These are phyloP conservation scores for Naganishia albida DNA, from an alignment of 1,284 basidiomycete genomes.

Conservation along the genomic window DNA sequence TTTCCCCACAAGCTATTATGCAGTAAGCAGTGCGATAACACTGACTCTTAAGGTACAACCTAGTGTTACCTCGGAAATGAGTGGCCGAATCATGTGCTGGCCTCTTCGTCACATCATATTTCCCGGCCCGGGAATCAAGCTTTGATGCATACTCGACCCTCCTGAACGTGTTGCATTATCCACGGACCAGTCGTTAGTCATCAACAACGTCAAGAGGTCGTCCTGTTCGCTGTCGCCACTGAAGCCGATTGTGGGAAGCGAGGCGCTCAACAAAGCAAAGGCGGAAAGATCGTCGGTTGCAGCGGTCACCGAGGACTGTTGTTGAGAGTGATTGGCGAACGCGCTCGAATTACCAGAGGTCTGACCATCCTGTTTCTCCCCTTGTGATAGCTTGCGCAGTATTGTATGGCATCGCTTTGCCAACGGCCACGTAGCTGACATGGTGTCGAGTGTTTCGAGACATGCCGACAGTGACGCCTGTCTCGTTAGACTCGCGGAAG, in stretches of 20 bases:
- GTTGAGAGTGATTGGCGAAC: not conserved
- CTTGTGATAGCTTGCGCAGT: slow-evolving; percentile 11
- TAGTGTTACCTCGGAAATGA: not conserved
- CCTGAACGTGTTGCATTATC: slow-evolving; percentile 10
- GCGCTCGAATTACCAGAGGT: not conserved
- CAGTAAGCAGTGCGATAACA: too few species aligned
- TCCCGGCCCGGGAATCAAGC: slow-evolving; percentile 4
- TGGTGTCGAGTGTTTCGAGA: slow-evolving; percentile 22
- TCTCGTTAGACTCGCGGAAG: slow-evolving; percentile 11
- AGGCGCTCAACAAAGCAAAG: slow-evolving; percentile 7
- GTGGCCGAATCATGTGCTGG: too few species aligned
- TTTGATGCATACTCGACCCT: slow-evolving; percentile 10
- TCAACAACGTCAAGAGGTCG: slow-evolving; percentile 18
- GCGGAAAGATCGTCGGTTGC: slow-evolving; percentile 17
- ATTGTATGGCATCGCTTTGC: slow-evolving; percentile 25
- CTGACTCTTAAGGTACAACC: too few species aligned
- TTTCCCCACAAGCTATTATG: not conserved
- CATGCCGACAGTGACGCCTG: slow-evolving; percentile 24
- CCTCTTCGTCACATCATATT: slow-evolving; percentile 6
- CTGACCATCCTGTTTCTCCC: not conserved
- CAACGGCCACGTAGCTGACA: slow-evolving; percentile 28
- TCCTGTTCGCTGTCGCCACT: slow-evolving; percentile 22
- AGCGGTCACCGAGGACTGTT: not conserved
- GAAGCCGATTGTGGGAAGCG: slow-evolving; percentile 20
- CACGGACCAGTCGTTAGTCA: slow-evolving; percentile 27